Conservation (phyloP, 2,329 filamentous ascomycete species). For the Venturia carpophila region DNA sequence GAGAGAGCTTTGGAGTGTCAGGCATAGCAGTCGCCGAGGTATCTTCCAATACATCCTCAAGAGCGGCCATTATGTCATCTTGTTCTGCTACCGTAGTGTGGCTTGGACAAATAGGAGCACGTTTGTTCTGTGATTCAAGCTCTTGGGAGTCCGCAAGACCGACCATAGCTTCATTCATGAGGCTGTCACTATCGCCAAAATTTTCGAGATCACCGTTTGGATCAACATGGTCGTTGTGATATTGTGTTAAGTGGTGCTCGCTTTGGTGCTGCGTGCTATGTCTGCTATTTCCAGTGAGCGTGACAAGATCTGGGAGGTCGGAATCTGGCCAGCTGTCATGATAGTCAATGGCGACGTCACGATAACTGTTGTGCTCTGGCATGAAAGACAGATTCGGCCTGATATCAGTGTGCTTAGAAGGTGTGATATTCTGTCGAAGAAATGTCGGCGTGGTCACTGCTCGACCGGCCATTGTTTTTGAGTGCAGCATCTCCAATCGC, state of each 20-base stretch:
- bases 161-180: constrained; percentile 28
- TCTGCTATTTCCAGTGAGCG: background rate
- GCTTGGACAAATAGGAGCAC: background rate
- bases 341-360: background rate
- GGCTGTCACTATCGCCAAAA: constrained; percentile 28
- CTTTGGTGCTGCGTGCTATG: background rate
- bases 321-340: constrained; percentile 6
- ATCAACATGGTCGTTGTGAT: background rate
- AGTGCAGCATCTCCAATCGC: constrained; percentile 5
- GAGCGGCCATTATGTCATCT: background rate
- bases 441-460: background rate
- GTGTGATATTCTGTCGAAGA: background rate
- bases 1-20: background rate
- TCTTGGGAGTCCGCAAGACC: constrained; percentile 29
- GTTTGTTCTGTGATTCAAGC: constrained; percentile 17
- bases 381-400: background rate
- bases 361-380: background rate
- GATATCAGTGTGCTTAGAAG: background rate
- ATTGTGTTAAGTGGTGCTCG: background rate
- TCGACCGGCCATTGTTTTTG: background rate
- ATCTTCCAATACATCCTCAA: background rate
- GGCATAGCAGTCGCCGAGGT: background rate
- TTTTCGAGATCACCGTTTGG: constrained; percentile 12
- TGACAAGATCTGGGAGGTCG: constrained; percentile 5
- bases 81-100: background rate